Conservation (phyloP, 306 rosid species). For the Trifolium pratense region DNA sequence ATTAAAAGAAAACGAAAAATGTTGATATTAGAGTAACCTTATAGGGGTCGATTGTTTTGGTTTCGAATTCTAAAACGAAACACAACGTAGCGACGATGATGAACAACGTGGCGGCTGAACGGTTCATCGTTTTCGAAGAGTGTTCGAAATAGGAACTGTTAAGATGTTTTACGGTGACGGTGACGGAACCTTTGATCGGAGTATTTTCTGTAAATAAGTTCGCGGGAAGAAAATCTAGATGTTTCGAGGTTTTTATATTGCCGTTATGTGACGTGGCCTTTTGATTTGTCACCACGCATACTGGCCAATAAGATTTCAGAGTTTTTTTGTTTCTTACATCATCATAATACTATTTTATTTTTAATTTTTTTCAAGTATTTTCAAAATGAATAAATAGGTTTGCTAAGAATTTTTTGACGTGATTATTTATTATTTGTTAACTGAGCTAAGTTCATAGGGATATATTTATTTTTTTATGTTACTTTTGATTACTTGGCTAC, state of each 20-base stretch:
- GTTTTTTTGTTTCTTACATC: too few species aligned
- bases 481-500: too few species aligned
- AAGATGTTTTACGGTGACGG: too few species aligned
- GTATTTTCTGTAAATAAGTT: conserved; percentile 39
- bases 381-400: too few species aligned
- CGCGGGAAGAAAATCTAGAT: conserved; percentile 52
- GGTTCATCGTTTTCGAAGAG: background rate
- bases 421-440: too few species aligned
- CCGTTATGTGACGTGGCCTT: conserved; percentile 53
- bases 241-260: conserved; percentile 46
- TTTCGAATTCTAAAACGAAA: background rate
- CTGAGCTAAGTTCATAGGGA: too few species aligned
- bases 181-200: background rate
- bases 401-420: too few species aligned
- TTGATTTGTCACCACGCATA: conserved; percentile 50
- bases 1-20: background rate
- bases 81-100: background rate
- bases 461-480: too few species aligned
- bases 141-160: background rate
- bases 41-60: background rate
- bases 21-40: background rate
- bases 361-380: too few species aligned
- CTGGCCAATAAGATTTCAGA: conserved; percentile 63
- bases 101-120: background rate
- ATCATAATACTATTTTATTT: too few species aligned